Conservation (phyloP, 345 rosid genomes). For the Populus deltoides region DNA sequence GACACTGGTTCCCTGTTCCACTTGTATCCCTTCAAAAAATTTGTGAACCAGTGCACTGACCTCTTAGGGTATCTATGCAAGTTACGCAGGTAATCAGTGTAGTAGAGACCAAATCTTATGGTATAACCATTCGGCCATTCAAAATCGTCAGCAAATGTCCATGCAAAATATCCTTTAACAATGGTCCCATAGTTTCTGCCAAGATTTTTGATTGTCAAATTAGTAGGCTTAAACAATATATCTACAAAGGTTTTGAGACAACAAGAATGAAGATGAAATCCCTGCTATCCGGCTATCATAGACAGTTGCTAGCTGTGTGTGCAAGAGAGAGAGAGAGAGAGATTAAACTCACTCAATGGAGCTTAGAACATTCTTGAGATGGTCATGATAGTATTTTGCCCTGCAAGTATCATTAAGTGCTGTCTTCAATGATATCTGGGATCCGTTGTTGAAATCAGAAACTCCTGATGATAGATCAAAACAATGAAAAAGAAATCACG, state of each 20-base stretch:
- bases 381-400: background rate
- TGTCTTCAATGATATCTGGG: background rate
- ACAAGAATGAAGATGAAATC: no score
- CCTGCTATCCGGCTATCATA: no score
- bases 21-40: background rate
- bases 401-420: background rate
- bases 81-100: background rate
- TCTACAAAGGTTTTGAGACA: no score
- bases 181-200: background rate
- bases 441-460: slow-evolving; percentile 1
- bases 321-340: no score
- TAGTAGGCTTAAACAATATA: no score
- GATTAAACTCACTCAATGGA: slow-evolving; percentile 5
- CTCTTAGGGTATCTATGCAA: slow-evolving; percentile 5
- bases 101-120: slow-evolving; percentile 15
- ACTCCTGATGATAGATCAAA: background rate
- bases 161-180: slow-evolving; percentile 4
- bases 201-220: background rate
- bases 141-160: slow-evolving; percentile 4
- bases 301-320: background rate
- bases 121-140: slow-evolving; percentile 15
- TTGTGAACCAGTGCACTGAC: slow-evolving; percentile 12
- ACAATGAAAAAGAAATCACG: no score
- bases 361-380: slow-evolving; percentile 3
- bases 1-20: background rate